Evolutionary conservation across 2,329 filamentous ascomycete species (phyloP).

Genomic region (Colletotrichum incanum): DNA sequence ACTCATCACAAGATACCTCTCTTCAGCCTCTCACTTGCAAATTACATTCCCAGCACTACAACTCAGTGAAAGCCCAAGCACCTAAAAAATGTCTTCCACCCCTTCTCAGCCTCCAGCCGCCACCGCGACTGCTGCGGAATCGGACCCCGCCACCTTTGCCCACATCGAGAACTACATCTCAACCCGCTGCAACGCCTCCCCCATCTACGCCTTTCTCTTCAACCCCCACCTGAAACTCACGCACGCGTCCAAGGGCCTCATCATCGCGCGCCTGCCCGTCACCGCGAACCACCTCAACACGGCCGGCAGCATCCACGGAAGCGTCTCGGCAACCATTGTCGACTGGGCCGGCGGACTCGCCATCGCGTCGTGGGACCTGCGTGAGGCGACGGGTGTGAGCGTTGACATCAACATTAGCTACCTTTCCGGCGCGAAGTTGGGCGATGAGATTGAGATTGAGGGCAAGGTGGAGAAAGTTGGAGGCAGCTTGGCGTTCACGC

Average conservation of each 20-base stretch:
- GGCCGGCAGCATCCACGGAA: slow-evolving; percentile 77
- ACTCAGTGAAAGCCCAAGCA: too few relatives aligned
- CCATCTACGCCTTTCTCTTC: slow-evolving; percentile 47
- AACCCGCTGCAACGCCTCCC: slow-evolving; percentile 45
- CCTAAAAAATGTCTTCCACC: slow-evolving; percentile 20
- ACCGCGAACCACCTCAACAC: slow-evolving; percentile 45
- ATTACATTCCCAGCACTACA: neutral
- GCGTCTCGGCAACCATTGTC: slow-evolving; percentile 79
- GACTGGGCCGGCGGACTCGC: slow-evolving; percentile 83
- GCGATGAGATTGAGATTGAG: slow-evolving; percentile 79
- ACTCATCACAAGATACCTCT: neutral
- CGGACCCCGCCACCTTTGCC: slow-evolving; percentile 44
- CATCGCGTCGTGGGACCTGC: slow-evolving; percentile 76
- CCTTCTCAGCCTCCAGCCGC: slow-evolving; percentile 29
- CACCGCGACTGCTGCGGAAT: slow-evolving; percentile 22
- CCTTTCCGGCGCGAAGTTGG: slow-evolving; percentile 73
- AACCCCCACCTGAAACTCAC: slow-evolving; percentile 42
- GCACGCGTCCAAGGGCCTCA: slow-evolving; percentile 45
- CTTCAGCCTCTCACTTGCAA: too few relatives aligned
- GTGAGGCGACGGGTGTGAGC: slow-evolving; percentile 77
- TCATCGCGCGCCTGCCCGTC: slow-evolving; percentile 44
- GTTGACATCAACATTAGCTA: slow-evolving; percentile 84
- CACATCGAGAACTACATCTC: slow-evolving; percentile 45
- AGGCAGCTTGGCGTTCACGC: slow-evolving; percentile 73
- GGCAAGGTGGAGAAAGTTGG: slow-evolving; percentile 78